Evolutionary conservation across 129 eudicot genomes (phyloP).

Genomic region (Helichrysum umbraculigerum): DNA sequence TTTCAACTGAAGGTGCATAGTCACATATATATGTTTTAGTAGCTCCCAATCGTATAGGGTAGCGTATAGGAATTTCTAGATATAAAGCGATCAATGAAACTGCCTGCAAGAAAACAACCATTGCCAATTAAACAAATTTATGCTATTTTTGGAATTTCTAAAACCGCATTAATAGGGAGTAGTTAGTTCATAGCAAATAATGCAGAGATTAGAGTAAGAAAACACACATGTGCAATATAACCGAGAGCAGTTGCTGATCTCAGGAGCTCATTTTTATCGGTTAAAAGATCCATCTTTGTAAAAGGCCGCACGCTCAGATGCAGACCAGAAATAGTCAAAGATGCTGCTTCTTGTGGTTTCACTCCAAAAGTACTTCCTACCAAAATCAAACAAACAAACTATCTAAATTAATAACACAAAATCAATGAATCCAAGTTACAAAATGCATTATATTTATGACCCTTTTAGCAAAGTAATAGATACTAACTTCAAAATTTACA

Average conservation of each 20-base stretch:
- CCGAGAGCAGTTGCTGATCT: slow-evolving; percentile 95
- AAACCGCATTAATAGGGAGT: not conserved
- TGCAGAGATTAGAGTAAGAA: not conserved
- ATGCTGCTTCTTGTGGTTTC: slow-evolving; percentile 63
- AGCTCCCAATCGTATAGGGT: slow-evolving; percentile 81
- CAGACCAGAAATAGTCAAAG: slow-evolving; percentile 77
- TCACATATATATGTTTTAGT: slow-evolving; percentile 93
- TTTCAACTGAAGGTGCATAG: slow-evolving; percentile 72
- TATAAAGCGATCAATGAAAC: slow-evolving; percentile 77
- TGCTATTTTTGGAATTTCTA: not conserved
- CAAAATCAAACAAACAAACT: not conserved
- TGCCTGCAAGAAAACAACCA: slow-evolving; percentile 52
- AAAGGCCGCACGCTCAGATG: slow-evolving; percentile 75
- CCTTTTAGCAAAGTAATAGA: not conserved
- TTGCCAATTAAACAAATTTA: not conserved
- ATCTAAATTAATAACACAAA: not conserved
- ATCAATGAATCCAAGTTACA: not conserved
- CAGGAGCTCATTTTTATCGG: slow-evolving; percentile 87
- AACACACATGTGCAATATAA: slow-evolving; percentile 87
- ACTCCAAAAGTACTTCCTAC: slow-evolving; percentile 62
- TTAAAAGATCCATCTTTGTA: slow-evolving; percentile 79
- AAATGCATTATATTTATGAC: not conserved
- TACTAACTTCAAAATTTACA: not conserved
- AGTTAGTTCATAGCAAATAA: not conserved
- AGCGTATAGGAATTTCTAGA: slow-evolving; percentile 87